phyloP scores from a whole-genome alignment of 2,329 filamentous ascomycete genomes.

The Periconia digitata region DNA sequence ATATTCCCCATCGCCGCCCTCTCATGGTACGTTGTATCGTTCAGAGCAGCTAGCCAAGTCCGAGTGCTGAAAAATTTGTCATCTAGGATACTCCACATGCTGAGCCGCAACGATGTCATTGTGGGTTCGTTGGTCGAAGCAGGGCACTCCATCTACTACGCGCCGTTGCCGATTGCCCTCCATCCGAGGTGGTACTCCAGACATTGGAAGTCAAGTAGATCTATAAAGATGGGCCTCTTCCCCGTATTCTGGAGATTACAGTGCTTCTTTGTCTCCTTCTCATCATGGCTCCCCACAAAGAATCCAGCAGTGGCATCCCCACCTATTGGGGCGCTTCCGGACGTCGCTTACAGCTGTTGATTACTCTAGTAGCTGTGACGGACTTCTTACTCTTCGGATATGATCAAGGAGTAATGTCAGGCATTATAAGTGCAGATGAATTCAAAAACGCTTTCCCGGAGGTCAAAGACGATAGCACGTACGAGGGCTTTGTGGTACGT shows the following conservation, averaged over 20 bases:
- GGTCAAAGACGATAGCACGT: constrained; percentile 45
- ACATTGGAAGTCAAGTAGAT: background rate
- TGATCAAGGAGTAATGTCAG: constrained; percentile 41
- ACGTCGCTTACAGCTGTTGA: background rate
- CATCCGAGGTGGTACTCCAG: background rate
- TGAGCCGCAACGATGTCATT: background rate
- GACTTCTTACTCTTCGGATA: constrained; percentile 38
- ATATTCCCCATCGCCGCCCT: background rate
- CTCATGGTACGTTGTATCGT: background rate
- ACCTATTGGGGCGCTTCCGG: background rate
- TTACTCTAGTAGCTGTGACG: constrained; percentile 18
- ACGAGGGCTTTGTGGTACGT: constrained; percentile 55
- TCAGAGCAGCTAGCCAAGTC: background rate
- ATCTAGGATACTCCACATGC: background rate
- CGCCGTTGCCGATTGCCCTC: background rate
- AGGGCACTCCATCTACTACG: background rate
- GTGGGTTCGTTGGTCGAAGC: background rate
- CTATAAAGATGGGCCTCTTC: background rate
- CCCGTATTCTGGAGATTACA: background rate
- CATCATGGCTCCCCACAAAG: background rate
- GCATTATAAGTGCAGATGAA: constrained; percentile 38
- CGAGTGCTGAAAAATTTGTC: background rate
- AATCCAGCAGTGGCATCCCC: background rate
- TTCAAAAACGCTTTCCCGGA: constrained; percentile 44
- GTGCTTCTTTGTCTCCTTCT: background rate